phyloP scores from a whole-genome alignment of 2,329 filamentous ascomycete genomes.

The Penicillium sp. region DNA sequence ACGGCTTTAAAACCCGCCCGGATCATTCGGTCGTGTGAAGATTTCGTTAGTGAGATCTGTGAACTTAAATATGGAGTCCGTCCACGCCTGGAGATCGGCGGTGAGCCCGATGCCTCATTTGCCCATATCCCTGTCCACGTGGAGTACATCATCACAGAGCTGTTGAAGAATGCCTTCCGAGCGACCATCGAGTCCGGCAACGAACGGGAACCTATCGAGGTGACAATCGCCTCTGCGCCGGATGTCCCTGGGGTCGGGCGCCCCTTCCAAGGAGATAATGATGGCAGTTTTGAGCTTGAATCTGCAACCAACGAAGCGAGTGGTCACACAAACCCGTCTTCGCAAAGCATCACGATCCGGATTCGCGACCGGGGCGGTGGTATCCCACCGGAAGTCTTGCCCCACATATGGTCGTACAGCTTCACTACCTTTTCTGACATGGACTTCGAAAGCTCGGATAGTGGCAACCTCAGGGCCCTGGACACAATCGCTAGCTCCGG shows the following conservation, averaged over 20 bases:
- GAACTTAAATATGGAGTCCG: constrained; percentile 92
- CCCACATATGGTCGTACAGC: constrained; percentile 93
- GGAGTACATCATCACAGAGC: constrained; percentile 94
- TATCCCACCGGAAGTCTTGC: constrained; percentile 78
- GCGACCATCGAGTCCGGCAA: constrained; percentile 85
- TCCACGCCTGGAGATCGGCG: constrained; percentile 76
- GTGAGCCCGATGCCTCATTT: constrained; percentile 83
- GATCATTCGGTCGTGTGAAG: constrained; percentile 80
- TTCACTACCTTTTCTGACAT: constrained; percentile 91
- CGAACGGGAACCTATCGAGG: constrained; percentile 77
- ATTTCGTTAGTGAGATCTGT: constrained; percentile 92
- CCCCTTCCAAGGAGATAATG: constrained; percentile 31
- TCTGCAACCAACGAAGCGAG: constrained; percentile 34
- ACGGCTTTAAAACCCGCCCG: constrained; percentile 79
- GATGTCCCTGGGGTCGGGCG: constrained; percentile 43
- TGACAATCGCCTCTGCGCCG: constrained; percentile 79
- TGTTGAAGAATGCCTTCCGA: constrained; percentile 95
- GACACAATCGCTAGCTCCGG: constrained; percentile 72
- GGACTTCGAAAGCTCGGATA: constrained; percentile 49
- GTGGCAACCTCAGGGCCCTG: constrained; percentile 65
- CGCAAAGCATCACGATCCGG: constrained; percentile 86
- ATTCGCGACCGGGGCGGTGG: constrained; percentile 95
- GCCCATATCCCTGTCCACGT: constrained; percentile 94
- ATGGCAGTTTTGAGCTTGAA: constrained; percentile 33
- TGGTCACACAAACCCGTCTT: constrained; percentile 43